phyloP scores from a whole-genome alignment of 805 yeast genomes.

The Metschnikowia kunwiensis region DNA sequence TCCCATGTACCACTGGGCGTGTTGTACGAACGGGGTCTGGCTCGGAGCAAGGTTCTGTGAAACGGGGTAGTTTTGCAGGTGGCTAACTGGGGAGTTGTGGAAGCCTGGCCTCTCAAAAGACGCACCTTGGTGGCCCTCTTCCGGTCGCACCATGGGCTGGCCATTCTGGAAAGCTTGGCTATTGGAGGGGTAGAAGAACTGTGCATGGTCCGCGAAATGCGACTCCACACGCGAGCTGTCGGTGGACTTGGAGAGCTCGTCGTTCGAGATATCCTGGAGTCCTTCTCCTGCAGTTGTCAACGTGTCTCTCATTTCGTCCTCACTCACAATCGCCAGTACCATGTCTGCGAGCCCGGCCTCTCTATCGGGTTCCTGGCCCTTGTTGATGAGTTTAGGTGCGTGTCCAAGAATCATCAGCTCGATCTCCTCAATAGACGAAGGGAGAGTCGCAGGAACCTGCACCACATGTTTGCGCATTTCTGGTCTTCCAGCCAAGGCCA shows the following conservation, averaged over 20 bases:
- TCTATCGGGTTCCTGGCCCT: constrained; percentile 6
- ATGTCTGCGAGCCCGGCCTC: constrained; percentile 15
- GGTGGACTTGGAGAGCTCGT: constrained; percentile 8
- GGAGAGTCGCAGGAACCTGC: constrained; percentile 11
- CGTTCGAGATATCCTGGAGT: constrained; percentile 2
- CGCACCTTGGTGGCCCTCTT: no score
- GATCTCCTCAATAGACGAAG: constrained; percentile 35
- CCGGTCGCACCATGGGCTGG: constrained; percentile 1
- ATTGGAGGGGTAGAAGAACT: not conserved
- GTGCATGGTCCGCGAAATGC: constrained; percentile 1
- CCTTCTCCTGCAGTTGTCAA: constrained; percentile 6
- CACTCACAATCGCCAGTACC: constrained; percentile 18
- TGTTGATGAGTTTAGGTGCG: constrained; percentile 21
- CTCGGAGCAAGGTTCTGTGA: constrained; percentile 1
- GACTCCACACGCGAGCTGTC: constrained; percentile 8
- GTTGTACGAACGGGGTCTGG: constrained; percentile 1
- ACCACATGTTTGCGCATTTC: not conserved
- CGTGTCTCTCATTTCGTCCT: constrained; percentile 11
- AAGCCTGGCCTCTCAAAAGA: constrained; percentile 1
- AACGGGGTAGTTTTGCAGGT: not conserved
- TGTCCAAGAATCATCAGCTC: constrained; percentile 36
- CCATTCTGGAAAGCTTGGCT: constrained; percentile 2
- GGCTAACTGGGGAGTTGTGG: constrained; percentile 1
- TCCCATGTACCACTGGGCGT: constrained; percentile 8
- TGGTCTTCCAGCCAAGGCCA: no score